These are phyloP conservation scores for Eutrema heterophyllum DNA, from an alignment of 345 rosid genomes.

Conservation along the genomic window DNA sequence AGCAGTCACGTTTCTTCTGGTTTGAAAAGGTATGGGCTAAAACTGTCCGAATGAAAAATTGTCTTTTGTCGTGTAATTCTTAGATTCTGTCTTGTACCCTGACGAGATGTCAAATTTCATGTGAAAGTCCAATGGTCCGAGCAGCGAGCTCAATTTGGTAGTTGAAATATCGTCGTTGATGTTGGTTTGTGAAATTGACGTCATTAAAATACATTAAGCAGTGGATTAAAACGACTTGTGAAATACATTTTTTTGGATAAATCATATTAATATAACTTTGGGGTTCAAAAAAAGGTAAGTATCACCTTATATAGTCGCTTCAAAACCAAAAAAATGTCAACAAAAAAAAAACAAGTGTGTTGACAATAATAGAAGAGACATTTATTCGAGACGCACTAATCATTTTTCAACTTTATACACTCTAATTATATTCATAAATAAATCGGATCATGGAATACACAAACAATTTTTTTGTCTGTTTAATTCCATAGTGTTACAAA, in stretches of 20 bases:
- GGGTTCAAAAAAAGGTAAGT: not conserved
- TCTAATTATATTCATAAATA: not conserved
- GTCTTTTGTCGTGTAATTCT: constrained; percentile 30
- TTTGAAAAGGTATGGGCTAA: constrained; percentile 24
- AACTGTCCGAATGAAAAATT: constrained; percentile 30
- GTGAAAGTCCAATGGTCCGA: constrained; percentile 20
- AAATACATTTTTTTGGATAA: not conserved
- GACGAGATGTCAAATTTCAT: constrained; percentile 21
- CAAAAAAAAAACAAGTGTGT: not conserved
- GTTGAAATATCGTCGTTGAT: constrained; percentile 18
- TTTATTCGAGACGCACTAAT: constrained; percentile 12
- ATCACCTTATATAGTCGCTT: not conserved
- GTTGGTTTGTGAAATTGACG: not conserved
- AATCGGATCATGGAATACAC: not conserved
- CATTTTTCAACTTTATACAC: constrained; percentile 8
- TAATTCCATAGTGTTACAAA: not conserved
- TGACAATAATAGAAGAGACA: not conserved
- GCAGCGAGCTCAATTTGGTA: not conserved
- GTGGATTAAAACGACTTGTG: not conserved
- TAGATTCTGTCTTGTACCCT: constrained; percentile 28
- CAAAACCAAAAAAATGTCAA: not conserved
- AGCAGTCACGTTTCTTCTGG: constrained; percentile 19
- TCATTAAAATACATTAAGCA: not conserved
- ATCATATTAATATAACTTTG: not conserved
- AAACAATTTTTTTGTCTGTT: not conserved